Evolutionary conservation across 1,139 yeast species (phyloP), one percentile per base, ranked within the genome.

Genomic region (Kodamaea ohmeri): DNA sequence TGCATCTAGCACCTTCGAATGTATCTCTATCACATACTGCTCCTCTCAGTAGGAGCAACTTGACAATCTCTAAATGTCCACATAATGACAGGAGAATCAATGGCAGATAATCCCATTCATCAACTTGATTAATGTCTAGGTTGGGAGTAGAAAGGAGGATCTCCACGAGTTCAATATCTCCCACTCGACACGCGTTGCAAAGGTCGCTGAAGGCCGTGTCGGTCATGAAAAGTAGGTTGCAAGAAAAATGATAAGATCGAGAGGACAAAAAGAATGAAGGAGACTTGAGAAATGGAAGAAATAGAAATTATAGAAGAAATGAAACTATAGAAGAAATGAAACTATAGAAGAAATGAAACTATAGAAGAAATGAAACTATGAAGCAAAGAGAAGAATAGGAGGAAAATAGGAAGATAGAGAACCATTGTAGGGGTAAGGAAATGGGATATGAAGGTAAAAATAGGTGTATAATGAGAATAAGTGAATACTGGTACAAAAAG

Each of bases 1-100:
- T 70, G 47, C 92, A 84, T 32, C 94, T 68, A 8, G 83, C 88
- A 2, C 95, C 94, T 56, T 84, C 86, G 52, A 79, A 80, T 15
- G 89, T 80, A 52, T 84, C 92, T 52, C 89, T 68, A 55, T 83
- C 90, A 56, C 90, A 83, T 2, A 79, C 70, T 0, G 94, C 89
- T 6, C 95, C 95, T 37, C 80, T 69, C 20, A 57, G 47, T 8
- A 85, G 62, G 21, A 85, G 61, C 37, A 80, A 58, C 41, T 66
- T 69, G 12, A 85, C 94, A 6, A 84, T 70, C 1, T 64, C 63
- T 44, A 69, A 72, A 56, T 84, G 92, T 0, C 95, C 95, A 61
- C 94, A 84, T 9, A 85, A 53, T 20, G 87, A 78, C 7, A 89
- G 86, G 21, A 84, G 59, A 43, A 81, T 80, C 45, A 85, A 65